phyloP scores from a whole-genome alignment of 2,329 filamentous ascomycete species.

The Aureobasidium musti region DNA sequence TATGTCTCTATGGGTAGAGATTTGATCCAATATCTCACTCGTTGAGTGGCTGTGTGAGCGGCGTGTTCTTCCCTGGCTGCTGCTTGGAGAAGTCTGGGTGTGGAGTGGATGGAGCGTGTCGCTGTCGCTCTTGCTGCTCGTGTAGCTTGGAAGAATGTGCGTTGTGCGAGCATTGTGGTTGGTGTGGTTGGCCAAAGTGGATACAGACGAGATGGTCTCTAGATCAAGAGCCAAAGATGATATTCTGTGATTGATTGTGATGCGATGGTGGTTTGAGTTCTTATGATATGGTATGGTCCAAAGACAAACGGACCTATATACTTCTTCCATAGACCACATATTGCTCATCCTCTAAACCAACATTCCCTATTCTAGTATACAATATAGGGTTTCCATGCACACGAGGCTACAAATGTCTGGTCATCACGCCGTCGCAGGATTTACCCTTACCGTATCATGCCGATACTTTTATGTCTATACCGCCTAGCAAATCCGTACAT shows the following conservation, averaged over 20 bases:
- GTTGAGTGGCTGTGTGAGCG: constrained; percentile 5
- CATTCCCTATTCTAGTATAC: background rate
- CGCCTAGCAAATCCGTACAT: no score
- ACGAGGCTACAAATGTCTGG: background rate
- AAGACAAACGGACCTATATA: background rate
- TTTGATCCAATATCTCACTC: constrained; percentile 24
- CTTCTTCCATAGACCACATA: background rate
- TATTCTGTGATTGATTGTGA: background rate
- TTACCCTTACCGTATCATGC: background rate
- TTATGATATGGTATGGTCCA: background rate
- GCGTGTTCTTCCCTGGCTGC: constrained; percentile 15
- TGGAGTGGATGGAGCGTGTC: background rate
- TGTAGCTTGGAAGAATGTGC: constrained; percentile 11
- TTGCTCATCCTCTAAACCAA: background rate
- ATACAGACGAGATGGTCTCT: no score
- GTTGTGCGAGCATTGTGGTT: background rate
- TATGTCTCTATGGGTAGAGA: constrained; percentile 20
- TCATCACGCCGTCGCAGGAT: constrained; percentile 23
- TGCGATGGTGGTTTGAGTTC: background rate
- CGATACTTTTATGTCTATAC: background rate
- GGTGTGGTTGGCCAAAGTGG: background rate
- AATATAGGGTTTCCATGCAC: background rate
- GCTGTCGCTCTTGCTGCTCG: background rate
- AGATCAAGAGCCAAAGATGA: background rate
- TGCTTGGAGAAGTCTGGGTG: constrained; percentile 1